phyloP scores from a whole-genome alignment of 345 rosid species.

The Salix udensis region DNA sequence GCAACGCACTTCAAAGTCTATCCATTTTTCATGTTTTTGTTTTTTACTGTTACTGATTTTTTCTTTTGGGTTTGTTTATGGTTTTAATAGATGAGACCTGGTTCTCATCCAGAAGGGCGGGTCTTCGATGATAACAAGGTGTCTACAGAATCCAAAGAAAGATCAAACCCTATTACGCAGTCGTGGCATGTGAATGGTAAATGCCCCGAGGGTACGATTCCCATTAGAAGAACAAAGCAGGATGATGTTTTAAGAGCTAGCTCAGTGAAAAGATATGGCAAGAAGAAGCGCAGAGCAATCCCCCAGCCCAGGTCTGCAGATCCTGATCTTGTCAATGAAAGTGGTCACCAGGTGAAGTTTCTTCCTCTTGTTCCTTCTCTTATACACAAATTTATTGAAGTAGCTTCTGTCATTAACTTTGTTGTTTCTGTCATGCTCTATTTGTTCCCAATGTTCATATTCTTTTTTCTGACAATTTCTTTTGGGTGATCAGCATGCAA shows the following conservation, averaged over 20 bases:
- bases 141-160: slow-evolving; percentile 41
- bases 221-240: slow-evolving; percentile 77
- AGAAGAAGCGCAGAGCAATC: slow-evolving; percentile 70
- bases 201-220: slow-evolving; percentile 76
- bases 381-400: background rate
- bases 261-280: slow-evolving; percentile 89
- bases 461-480: slow-evolving; percentile 17
- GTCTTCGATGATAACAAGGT: slow-evolving; percentile 71
- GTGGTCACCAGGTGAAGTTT: slow-evolving; percentile 80
- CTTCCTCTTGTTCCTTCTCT: background rate
- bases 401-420: background rate
- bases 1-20: background rate
- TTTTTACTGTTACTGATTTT: slow-evolving; percentile 3
- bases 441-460: slow-evolving; percentile 16
- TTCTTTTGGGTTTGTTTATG: background rate
- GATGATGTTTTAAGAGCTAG: slow-evolving; percentile 94
- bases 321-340: slow-evolving; percentile 71
- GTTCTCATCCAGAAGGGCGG: slow-evolving; percentile 71
- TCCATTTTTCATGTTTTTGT: background rate
- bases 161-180: slow-evolving; percentile 59
- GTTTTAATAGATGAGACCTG: slow-evolving; percentile 72
- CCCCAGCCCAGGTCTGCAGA: slow-evolving; percentile 90
- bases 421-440: slow-evolving; percentile 6
- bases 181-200: slow-evolving; percentile 73
- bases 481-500: slow-evolving; percentile 68